Evolutionary conservation across 495 filamentous ascomycete genomes (phyloP).

Genomic region (Aspergillus ellipticus): DNA sequence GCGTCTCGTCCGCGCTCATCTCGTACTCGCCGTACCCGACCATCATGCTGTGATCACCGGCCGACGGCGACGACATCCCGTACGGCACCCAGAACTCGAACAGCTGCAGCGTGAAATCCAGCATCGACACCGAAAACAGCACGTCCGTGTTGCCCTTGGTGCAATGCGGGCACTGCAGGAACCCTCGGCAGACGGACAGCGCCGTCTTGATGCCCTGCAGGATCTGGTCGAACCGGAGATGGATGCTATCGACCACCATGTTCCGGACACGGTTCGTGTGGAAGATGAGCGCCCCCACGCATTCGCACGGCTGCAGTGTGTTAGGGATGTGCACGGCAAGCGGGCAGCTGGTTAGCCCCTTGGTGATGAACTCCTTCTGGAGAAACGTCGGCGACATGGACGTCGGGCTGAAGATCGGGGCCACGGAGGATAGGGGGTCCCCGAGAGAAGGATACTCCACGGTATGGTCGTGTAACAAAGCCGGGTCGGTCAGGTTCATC

Average conservation of each 20-base stretch:
- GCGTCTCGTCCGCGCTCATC: conserved; percentile 31
- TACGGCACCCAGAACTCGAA: conserved; percentile 36
- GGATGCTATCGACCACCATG: conserved; percentile 26
- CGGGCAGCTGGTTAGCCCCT: conserved; percentile 29
- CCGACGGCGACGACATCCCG: conserved; percentile 15
- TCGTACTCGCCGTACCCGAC: conserved; percentile 42
- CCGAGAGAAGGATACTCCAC: conserved; percentile 13
- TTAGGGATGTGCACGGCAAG: conserved; percentile 26
- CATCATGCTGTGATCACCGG: conserved; percentile 16
- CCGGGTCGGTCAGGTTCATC: conserved; percentile 5
- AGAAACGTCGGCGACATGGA: conserved; percentile 39
- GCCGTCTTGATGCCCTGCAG: conserved; percentile 35
- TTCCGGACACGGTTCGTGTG: conserved; percentile 35
- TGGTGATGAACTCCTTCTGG: conserved; percentile 27
- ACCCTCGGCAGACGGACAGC: conserved; percentile 31
- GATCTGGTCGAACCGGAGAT: conserved; percentile 36
- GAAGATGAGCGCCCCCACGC: conserved; percentile 31
- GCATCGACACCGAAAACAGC: conserved; percentile 29
- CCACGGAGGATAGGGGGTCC: conserved; percentile 8
- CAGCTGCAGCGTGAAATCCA: conserved; percentile 34
- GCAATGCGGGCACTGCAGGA: conserved; percentile 35
- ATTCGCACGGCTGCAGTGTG: conserved; percentile 29
- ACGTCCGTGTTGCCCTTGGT: conserved; percentile 33
- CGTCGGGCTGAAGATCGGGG: conserved; percentile 23
- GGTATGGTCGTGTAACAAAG: conserved; percentile 10